phyloP scores from a whole-genome alignment of 1,284 basidiomycete species.

The Porogramme epimiltina region DNA sequence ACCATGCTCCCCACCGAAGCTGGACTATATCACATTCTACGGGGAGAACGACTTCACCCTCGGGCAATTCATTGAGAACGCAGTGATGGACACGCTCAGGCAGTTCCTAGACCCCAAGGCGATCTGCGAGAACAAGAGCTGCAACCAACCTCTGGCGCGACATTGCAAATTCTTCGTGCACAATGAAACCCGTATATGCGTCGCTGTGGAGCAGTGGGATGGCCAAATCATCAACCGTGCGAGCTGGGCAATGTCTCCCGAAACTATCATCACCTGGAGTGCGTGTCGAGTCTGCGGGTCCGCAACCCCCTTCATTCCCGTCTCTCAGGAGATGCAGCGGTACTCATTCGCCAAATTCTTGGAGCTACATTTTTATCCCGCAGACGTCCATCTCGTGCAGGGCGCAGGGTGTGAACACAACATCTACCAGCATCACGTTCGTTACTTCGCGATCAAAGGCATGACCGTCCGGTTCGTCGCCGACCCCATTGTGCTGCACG shows the following conservation, averaged over 20 bases:
- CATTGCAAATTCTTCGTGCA: conserved; percentile 93
- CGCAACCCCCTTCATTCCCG: conserved; percentile 85
- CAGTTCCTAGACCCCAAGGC: conserved; percentile 73
- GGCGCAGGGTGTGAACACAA: conserved; percentile 92
- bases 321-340: conserved; percentile 92
- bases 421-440: conserved; percentile 90
- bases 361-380: conserved; percentile 91
- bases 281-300: conserved; percentile 83
- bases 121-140: conserved; percentile 82
- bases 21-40: conserved; percentile 87
- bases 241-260: conserved; percentile 55
- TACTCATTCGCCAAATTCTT: conserved; percentile 95
- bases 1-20: conserved; percentile 69
- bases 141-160: conserved; percentile 78
- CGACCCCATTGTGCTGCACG: conserved; percentile 82
- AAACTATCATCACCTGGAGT: conserved; percentile 91
- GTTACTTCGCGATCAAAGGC: conserved; percentile 85
- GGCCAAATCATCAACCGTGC: conserved; percentile 66
- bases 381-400: conserved; percentile 79
- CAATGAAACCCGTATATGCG: conserved; percentile 81
- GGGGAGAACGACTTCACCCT: conserved; percentile 91
- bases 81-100: conserved; percentile 68
- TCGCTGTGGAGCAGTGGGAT: conserved; percentile 88
- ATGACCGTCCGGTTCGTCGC: conserved; percentile 92
- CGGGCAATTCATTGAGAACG: conserved; percentile 89